Evolutionary conservation across 2,329 filamentous ascomycete species (phyloP).

Genomic region (Botrytis porri): DNA sequence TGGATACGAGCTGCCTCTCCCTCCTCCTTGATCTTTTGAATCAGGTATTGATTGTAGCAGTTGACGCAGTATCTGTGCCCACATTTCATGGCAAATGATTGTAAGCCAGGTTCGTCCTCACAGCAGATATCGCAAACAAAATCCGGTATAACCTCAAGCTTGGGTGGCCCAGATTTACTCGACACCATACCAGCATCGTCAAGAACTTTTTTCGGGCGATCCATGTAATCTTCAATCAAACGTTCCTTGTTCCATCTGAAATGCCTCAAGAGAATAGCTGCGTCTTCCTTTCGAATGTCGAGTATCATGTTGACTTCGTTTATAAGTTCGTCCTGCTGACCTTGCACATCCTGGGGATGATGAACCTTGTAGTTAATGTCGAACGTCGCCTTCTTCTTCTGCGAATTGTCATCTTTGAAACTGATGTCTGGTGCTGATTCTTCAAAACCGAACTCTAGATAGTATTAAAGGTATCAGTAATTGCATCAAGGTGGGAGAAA

Average conservation of each 20-base stretch:
- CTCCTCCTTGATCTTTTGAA: constrained; percentile 91
- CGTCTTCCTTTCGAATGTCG: constrained; percentile 82
- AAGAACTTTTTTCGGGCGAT: constrained; percentile 72
- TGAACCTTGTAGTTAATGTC: constrained; percentile 83
- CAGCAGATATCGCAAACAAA: constrained; percentile 97
- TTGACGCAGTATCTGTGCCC: constrained; percentile 89
- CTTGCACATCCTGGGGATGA: constrained; percentile 75
- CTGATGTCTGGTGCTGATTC: constrained; percentile 49
- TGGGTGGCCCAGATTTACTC: constrained; percentile 58
- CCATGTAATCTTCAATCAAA: constrained; percentile 95
- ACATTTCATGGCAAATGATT: constrained; percentile 93
- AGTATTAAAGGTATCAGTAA: constrained; percentile 15
- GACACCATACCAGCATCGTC: constrained; percentile 80
- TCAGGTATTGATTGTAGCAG: constrained; percentile 88
- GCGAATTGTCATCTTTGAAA: constrained; percentile 61
- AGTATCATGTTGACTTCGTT: constrained; percentile 89
- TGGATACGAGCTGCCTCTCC: constrained; percentile 93
- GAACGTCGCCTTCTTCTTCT: constrained; percentile 71
- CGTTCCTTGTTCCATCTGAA: constrained; percentile 96
- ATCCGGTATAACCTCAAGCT: constrained; percentile 66
- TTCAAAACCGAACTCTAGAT: constrained; percentile 43
- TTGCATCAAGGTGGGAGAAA: constrained; percentile 11
- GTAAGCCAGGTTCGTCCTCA: constrained; percentile 73
- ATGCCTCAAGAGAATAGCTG: constrained; percentile 84
- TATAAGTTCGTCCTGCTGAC: constrained; percentile 81